Evolutionary conservation across 2,329 filamentous ascomycete species (phyloP).

Genomic region (Helminthosporium solani): DNA sequence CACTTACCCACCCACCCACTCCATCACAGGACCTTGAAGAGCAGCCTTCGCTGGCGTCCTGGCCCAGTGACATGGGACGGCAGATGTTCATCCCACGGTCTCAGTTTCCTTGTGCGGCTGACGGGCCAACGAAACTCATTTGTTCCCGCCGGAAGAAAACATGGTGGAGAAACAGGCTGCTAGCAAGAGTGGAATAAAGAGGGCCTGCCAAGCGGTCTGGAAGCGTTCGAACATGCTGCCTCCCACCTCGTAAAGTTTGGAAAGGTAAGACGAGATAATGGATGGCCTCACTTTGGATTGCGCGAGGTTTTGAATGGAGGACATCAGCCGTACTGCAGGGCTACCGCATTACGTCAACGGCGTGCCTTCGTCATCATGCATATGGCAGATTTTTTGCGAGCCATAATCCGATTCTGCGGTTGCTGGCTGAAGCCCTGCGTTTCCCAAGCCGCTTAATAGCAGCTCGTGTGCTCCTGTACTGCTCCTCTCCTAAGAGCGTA

Average conservation of each 20-base stretch:
- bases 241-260: constrained; percentile 15
- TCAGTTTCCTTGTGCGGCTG: constrained; percentile 20
- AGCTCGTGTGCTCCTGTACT: not conserved
- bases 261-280: constrained; percentile 23
- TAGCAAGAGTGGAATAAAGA: constrained; percentile 15
- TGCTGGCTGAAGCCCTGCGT: constrained; percentile 18
- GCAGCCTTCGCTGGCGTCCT: constrained; percentile 12
- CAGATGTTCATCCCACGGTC: constrained; percentile 10
- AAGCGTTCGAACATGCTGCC: constrained; percentile 32
- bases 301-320: constrained; percentile 21
- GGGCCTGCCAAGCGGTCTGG: constrained; percentile 35
- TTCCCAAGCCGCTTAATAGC: constrained; percentile 1
- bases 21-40: not conserved
- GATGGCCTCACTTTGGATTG: constrained; percentile 12
- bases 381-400: constrained; percentile 11
- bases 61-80: constrained; percentile 16
- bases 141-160: constrained; percentile 19
- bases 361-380: constrained; percentile 33
- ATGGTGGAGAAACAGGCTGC: constrained; percentile 12
- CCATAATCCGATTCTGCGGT: constrained; percentile 11
- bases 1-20: not conserved
- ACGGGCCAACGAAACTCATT: constrained; percentile 20
- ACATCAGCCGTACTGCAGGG: constrained; percentile 2
- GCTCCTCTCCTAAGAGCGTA: not conserved
- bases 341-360: constrained; percentile 27